Conservation (phyloP, 106 monocot genomes). For the Gastrodia elata region DNA sequence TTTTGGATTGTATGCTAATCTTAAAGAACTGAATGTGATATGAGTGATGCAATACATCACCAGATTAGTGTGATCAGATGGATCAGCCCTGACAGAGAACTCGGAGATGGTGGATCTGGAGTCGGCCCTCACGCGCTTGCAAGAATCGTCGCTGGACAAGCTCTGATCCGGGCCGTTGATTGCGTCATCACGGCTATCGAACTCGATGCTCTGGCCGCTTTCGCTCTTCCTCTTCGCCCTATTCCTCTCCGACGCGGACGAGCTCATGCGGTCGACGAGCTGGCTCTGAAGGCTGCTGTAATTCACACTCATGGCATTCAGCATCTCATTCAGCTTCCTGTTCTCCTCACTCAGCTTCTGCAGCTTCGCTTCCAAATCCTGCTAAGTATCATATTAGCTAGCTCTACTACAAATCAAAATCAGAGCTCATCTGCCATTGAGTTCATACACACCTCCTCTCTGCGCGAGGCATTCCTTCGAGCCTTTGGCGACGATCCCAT, state of each 20-base stretch:
- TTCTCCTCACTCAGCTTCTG: slow-evolving; percentile 17
- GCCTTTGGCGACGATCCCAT: neutral
- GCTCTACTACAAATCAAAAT: neutral
- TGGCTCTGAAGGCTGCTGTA: slow-evolving; percentile 5
- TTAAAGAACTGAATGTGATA: too few relatives aligned
- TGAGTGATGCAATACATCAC: neutral
- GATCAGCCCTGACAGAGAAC: neutral
- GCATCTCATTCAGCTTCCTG: slow-evolving; percentile 13
- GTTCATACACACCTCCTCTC: neutral
- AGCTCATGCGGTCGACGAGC: neutral
- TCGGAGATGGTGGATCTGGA: neutral
- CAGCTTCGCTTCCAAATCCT: slow-evolving; percentile 5
- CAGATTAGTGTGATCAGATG: neutral
- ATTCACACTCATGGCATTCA: slow-evolving; percentile 9
- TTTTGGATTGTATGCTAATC: too few relatives aligned
- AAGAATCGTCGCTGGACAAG: slow-evolving; percentile 7
- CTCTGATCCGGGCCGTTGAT: neutral
- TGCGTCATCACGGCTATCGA: neutral
- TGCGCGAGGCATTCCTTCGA: neutral
- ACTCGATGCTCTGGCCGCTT: neutral
- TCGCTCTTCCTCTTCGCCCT: neutral
- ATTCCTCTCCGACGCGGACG: neutral
- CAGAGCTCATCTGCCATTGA: neutral
- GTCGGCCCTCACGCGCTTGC: neutral
- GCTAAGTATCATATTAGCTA: neutral